A percentile compares a stretch with the other conserved stretches of the same genome.
phyloP scores from a whole-genome alignment of 2,329 filamentous ascomycete genomes.

The Fonsecaea nubica region DNA sequence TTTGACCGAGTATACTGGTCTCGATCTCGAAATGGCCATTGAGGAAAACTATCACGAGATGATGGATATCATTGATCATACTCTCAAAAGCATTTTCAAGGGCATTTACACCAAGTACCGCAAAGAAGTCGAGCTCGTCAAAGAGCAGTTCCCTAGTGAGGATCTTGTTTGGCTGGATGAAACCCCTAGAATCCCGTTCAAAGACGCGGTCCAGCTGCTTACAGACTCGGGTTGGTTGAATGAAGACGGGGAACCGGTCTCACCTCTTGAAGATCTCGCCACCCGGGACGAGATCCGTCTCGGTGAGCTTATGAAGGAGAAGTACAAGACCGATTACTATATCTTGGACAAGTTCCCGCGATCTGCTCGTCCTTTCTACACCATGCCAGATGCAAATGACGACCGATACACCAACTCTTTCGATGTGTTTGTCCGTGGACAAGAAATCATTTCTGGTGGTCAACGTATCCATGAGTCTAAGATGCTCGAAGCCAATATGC shows the following conservation, averaged over 20 bases:
- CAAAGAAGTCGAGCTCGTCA: constrained; percentile 77
- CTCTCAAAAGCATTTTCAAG: constrained; percentile 79
- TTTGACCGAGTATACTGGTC: constrained; percentile 90
- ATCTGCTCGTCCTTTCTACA: constrained; percentile 86
- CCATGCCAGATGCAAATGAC: constrained; percentile 79
- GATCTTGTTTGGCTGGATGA: constrained; percentile 86
- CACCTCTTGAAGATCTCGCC: constrained; percentile 78
- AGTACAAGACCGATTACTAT: constrained; percentile 89
- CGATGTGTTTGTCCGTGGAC: constrained; percentile 90
- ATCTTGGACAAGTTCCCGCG: constrained; percentile 91
- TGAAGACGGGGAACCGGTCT: constrained; percentile 74
- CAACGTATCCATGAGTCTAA: constrained; percentile 87
- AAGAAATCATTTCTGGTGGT: constrained; percentile 90
- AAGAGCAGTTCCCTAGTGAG: constrained; percentile 82
- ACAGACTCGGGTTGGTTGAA: constrained; percentile 77
- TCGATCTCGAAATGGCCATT: constrained; percentile 92
- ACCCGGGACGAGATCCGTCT: constrained; percentile 87
- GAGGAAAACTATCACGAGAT: constrained; percentile 90
- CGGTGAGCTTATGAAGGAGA: constrained; percentile 82
- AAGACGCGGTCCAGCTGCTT: constrained; percentile 79
- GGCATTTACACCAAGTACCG: constrained; percentile 72
- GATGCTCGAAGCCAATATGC: constrained; percentile 79
- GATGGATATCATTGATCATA: constrained; percentile 75
- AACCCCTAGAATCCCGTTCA: constrained; percentile 81
- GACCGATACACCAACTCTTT: constrained; percentile 84